Evolutionary conservation across 177 flowering plant species (phyloP), one percentile per base, ranked within the genome.

Genomic region (Tripterygium wilfordii): DNA sequence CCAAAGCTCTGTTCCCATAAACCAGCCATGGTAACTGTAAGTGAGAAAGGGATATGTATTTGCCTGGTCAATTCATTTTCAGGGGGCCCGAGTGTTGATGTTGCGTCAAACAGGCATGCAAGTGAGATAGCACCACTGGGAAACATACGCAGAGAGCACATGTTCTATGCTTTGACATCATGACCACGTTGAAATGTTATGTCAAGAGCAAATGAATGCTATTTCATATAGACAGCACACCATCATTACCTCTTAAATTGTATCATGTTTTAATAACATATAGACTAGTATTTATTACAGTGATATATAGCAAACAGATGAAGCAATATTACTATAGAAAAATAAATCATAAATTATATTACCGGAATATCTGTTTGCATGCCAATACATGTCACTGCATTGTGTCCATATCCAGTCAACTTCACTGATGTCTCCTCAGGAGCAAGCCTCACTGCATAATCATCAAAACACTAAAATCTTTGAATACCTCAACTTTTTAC

Each of bases 341-440:
- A 21, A 22, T 33, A 32, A 45, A 31, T 65, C 74, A 89, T 96
- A 23, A 48, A 21, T 19, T 33, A 32, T 42, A 31, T 65, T 74
- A 89, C 97, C 73, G 99, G 99, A 58, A 94, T 84, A 44, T 84
- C 90, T 23, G 92, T 89, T 50, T 79, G 82, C 97, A 86, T 87
- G 75, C 92, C 97, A 52, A 94, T 49, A 68, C 97, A 89, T 39
- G 99, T 89, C 27, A 94, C 97, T n/a, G 67, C 97, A 68, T 94
- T 94, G 72, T 79, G 99, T 69, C 66, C 96, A 63, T 62, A 94
- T 57, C 99, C 97, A 54, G 96, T 85, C 69, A 94, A 67, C 16
- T 71, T 63, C 22, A 17, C 36, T 33, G 99, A 94, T 45, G 64
- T 63, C 56, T 81, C 96, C 71, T 89, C 99, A 15, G 95, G 96